Conservation (phyloP, 176 grass and related monocot species). For the Hyparrhenia diplandra region DNA sequence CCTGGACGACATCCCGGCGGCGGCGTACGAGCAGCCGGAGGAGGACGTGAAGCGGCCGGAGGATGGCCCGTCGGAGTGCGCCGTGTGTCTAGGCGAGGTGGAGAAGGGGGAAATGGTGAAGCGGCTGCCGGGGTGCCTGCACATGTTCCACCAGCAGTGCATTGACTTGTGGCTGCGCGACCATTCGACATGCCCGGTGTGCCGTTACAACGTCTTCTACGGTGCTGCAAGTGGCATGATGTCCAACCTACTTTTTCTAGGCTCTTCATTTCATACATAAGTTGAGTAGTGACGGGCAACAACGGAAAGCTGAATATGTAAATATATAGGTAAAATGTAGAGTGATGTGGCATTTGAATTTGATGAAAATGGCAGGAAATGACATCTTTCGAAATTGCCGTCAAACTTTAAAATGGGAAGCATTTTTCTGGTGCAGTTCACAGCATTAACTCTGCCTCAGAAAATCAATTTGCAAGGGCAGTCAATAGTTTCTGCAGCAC, state of each 20-base stretch:
- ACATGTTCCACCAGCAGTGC: constrained; percentile 18
- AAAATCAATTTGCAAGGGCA: background rate
- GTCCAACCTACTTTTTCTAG: background rate
- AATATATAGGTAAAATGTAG: too few species aligned
- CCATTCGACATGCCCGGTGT: constrained; percentile 14
- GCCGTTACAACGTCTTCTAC: constrained; percentile 1
- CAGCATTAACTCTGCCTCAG: background rate
- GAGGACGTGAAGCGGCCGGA: background rate
- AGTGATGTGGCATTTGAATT: background rate
- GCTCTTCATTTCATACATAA: background rate
- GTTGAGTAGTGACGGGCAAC: background rate
- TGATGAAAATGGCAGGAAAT: background rate
- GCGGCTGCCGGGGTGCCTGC: constrained; percentile 30
- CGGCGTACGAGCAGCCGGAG: too few species aligned
- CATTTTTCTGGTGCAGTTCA: background rate
- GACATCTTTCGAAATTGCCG: background rate
- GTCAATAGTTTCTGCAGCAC: background rate
- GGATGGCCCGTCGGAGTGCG: constrained; percentile 9
- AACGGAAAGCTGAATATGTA: background rate
- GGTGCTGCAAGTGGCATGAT: background rate
- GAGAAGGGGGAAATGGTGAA: constrained; percentile 23
- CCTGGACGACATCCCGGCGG: constrained; percentile 20
- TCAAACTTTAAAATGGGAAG: background rate
- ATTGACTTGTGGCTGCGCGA: background rate
- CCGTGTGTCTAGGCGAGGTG: constrained; percentile 32